A percentile compares a stretch with the other conserved stretches of the same genome.
Evolutionary conservation across 2,329 filamentous ascomycete species (phyloP).

Genomic region (Stagonosporopsis tanaceti): DNA sequence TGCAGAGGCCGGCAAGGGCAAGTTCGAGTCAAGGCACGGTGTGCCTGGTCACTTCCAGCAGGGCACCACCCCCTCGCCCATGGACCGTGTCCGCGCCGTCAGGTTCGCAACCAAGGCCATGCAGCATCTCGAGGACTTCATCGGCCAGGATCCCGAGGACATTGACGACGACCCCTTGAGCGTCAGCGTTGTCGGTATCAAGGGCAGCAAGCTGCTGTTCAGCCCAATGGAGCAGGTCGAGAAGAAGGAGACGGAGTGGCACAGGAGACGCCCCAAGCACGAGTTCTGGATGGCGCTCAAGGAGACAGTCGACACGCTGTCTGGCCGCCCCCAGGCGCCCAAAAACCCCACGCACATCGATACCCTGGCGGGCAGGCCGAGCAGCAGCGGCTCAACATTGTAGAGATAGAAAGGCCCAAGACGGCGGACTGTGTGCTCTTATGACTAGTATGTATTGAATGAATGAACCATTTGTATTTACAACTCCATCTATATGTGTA

Average conservation of each 20-base stretch:
- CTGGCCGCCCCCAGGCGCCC: constrained; percentile 59
- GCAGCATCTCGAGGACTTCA: constrained; percentile 84
- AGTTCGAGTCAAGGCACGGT: constrained; percentile 90
- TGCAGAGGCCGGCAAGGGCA: constrained; percentile 87
- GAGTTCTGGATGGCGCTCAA: constrained; percentile 88
- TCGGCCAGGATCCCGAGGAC: constrained; percentile 67
- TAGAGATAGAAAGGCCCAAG: neutral
- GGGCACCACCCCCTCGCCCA: constrained; percentile 73
- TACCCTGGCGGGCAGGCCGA: constrained; percentile 33
- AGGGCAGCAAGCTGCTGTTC: constrained; percentile 89
- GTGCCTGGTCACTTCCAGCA: constrained; percentile 55
- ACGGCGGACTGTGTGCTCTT: neutral
- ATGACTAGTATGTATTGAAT: constrained; percentile 3
- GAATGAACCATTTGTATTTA: neutral
- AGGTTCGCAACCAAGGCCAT: constrained; percentile 93
- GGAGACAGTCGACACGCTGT: constrained; percentile 82
- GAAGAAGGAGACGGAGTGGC: constrained; percentile 87
- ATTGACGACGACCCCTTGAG: constrained; percentile 78
- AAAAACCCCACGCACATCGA: constrained; percentile 28
- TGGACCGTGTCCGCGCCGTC: constrained; percentile 94
- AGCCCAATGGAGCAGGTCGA: constrained; percentile 82
- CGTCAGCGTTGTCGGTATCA: constrained; percentile 86
- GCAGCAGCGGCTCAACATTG: constrained; percentile 15
- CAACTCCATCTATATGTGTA: neutral
- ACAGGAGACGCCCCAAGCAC: constrained; percentile 80